These are phyloP conservation scores for Globisporangium spiculum DNA, from an alignment of 352 stramenopile species.

Conservation along the genomic window DNA sequence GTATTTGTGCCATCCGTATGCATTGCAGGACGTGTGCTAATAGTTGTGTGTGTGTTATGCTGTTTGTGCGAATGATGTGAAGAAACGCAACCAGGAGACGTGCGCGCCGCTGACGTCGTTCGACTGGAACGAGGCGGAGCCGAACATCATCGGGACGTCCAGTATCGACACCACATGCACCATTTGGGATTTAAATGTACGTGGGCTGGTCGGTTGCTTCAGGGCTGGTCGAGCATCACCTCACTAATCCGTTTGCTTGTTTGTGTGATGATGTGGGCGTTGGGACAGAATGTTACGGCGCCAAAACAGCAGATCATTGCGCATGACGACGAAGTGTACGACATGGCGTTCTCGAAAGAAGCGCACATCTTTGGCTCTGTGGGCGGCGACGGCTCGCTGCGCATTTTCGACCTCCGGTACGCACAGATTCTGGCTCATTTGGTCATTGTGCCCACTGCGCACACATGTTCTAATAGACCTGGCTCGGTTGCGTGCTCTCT, in stretches of 20 bases:
- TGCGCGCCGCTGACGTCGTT: constrained; percentile 97
- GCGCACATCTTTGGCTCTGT: constrained; percentile 97
- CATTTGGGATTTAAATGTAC: constrained; percentile 97
- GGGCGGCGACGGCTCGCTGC: constrained; percentile 94
- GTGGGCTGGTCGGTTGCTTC: constrained; percentile 10
- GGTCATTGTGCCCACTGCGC: not conserved
- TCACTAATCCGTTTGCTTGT: too few relatives aligned
- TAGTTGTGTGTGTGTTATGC: constrained; percentile 4
- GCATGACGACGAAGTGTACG: constrained; percentile 98
- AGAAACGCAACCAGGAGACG: constrained; percentile 87
- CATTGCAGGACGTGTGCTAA: not conserved
- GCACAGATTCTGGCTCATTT: not conserved
- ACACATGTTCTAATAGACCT: not conserved
- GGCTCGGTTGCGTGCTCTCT: not conserved
- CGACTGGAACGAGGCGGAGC: constrained; percentile 98
- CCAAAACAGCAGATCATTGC: constrained; percentile 96
- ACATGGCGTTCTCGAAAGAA: constrained; percentile 93
- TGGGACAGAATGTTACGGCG: constrained; percentile 42
- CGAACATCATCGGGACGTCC: constrained; percentile 94
- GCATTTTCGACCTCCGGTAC: constrained; percentile 96
- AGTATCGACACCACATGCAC: constrained; percentile 98
- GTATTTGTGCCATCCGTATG: not conserved
- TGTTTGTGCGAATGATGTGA: not conserved
- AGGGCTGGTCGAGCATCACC: too few relatives aligned
- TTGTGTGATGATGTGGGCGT: not conserved